phyloP scores from a whole-genome alignment of 208 protist species.

The Leishmania arabica region DNA sequence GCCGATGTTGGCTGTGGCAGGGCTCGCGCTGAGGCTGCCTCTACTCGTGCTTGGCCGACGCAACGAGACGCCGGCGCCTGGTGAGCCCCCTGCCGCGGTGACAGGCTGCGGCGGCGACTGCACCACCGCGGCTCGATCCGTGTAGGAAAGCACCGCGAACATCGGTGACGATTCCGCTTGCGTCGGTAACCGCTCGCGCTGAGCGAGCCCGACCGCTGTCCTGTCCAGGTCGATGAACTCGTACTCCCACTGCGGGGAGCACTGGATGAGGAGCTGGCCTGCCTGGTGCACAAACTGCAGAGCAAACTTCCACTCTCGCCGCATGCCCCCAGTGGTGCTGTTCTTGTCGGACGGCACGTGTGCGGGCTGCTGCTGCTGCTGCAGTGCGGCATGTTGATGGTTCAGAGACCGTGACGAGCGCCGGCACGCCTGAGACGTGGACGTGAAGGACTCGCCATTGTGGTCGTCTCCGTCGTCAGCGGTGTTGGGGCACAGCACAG shows the following conservation, averaged over 20 bases:
- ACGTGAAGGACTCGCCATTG: background rate
- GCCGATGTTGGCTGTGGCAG: background rate
- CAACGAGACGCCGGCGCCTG: background rate
- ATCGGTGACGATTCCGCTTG: slow-evolving; percentile 20
- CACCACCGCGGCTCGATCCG: slow-evolving; percentile 54
- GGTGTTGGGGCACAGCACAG: background rate
- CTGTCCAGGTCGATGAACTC: slow-evolving; percentile 80
- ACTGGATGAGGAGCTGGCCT: slow-evolving; percentile 68
- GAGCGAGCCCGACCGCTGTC: slow-evolving; percentile 30
- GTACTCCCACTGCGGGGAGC: slow-evolving; percentile 78
- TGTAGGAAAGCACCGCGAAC: slow-evolving; percentile 57
- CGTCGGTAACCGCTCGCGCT: slow-evolving; percentile 6
- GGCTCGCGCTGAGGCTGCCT: background rate
- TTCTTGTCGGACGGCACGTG: background rate
- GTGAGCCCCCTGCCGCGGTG: background rate
- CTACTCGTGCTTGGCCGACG: background rate
- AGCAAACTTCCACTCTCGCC: slow-evolving; percentile 89
- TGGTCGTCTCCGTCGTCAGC: slow-evolving; percentile 6
- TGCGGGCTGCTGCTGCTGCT: background rate
- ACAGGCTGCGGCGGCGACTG: slow-evolving; percentile 1
- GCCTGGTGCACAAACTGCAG: slow-evolving; percentile 71
- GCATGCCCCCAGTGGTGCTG: slow-evolving; percentile 62
- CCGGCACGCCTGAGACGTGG: background rate
- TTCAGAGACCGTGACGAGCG: background rate
- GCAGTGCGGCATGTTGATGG: background rate